Conservation (phyloP, 495 filamentous ascomycete genomes). For the Podospora tetraspora region DNA sequence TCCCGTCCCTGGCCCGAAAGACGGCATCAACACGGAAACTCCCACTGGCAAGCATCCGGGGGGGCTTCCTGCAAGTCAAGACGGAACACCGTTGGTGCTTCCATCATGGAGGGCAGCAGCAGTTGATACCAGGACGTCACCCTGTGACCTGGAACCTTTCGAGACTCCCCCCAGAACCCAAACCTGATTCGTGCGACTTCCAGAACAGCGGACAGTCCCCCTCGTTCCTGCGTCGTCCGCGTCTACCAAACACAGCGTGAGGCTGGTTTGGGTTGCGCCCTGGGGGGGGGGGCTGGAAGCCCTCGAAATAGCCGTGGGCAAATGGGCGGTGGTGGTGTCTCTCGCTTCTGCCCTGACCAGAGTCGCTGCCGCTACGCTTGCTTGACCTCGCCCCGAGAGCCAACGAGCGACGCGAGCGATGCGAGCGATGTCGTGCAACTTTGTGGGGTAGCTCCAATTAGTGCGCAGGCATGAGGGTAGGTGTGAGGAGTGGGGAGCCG, state of each 20-base stretch:
- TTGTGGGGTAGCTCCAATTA: constrained; percentile 10
- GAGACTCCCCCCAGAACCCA: neutral
- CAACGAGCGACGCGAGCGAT: neutral
- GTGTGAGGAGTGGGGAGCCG: neutral
- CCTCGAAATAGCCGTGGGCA: neutral
- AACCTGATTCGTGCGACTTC: neutral
- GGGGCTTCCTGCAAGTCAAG: neutral
- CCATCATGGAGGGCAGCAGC: constrained; percentile 3
- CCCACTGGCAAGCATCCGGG: neutral
- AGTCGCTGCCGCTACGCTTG: no score
- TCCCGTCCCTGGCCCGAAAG: neutral
- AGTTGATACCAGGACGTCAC: constrained; percentile 1
- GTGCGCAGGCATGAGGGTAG: neutral
- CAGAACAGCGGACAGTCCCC: constrained; percentile 1
- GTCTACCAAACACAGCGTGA: neutral
- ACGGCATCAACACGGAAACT: neutral
- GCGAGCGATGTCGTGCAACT: constrained; percentile 1
- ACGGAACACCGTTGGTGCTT: neutral
- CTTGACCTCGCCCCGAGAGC: neutral
- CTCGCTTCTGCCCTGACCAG: neutral
- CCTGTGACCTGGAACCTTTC: constrained; percentile 7
- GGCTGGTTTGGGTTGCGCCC: neutral
- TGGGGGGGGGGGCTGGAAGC: neutral
- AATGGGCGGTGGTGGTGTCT: neutral
- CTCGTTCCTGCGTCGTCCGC: constrained; percentile 2